Conservation (phyloP, 2,329 filamentous ascomycete species). For the Pleurostoma richardsiae region DNA sequence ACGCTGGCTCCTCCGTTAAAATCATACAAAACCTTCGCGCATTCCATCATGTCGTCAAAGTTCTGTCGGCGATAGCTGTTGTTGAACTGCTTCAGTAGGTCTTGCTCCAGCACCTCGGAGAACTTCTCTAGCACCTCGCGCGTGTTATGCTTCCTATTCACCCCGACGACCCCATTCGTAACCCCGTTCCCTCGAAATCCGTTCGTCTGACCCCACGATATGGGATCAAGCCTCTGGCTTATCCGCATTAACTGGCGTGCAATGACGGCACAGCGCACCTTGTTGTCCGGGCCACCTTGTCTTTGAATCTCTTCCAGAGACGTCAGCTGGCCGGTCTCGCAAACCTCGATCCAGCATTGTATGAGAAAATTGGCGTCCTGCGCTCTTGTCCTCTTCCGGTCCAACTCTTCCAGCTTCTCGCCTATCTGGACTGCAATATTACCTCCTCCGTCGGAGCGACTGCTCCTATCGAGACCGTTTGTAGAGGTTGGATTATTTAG, state of each 20-base stretch:
- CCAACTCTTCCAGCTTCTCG: constrained; percentile 87
- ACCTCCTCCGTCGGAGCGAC: constrained; percentile 59
- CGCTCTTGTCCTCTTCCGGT: constrained; percentile 83
- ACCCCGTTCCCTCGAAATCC: constrained; percentile 43
- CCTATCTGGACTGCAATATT: constrained; percentile 94
- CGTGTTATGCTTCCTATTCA: constrained; percentile 56
- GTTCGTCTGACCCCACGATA: constrained; percentile 63
- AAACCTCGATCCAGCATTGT: constrained; percentile 95
- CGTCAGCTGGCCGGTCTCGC: constrained; percentile 79
- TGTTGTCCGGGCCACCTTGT: constrained; percentile 82
- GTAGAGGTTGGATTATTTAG: constrained; percentile 56
- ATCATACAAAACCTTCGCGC: constrained; percentile 86
- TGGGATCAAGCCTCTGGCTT: constrained; percentile 81
- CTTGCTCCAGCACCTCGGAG: constrained; percentile 90
- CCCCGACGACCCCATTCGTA: constrained; percentile 40
- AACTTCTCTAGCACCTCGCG: constrained; percentile 95
- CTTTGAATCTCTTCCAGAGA: constrained; percentile 85
- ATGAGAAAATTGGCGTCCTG: constrained; percentile 93
- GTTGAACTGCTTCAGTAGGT: constrained; percentile 93
- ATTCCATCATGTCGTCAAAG: constrained; percentile 97
- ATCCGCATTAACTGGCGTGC: constrained; percentile 90
- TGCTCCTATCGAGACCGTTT: constrained; percentile 37
- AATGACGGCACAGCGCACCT: constrained; percentile 90
- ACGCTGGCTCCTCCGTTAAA: constrained; percentile 96
- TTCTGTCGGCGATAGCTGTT: constrained; percentile 93